Conservation (phyloP, 2,329 filamentous ascomycete species). For the Graphilbum sp. region DNA sequence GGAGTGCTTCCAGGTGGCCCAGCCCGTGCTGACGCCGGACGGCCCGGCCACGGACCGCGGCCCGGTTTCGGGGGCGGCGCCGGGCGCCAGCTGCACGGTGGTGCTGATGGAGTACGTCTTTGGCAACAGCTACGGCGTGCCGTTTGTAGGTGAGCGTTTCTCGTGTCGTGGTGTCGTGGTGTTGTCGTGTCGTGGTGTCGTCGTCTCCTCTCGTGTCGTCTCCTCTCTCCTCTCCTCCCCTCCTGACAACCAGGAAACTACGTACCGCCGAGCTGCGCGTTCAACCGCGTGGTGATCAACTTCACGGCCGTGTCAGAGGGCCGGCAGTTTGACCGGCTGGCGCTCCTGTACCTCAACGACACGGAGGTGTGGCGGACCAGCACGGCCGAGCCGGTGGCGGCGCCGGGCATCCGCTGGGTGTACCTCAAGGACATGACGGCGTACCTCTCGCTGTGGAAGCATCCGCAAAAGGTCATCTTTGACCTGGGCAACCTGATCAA, state of each 20-base stretch:
- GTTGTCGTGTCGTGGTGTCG: too few species aligned
- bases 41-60: slow-evolving; percentile 22
- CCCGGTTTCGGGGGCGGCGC: slow-evolving; percentile 5
- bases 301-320: slow-evolving; percentile 58
- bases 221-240: not conserved
- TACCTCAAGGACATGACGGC: slow-evolving; percentile 67
- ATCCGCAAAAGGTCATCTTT: slow-evolving; percentile 60
- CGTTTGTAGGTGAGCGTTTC: slow-evolving; percentile 46
- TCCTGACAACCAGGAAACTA: slow-evolving; percentile 31
- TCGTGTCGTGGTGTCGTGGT: too few species aligned
- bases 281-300: slow-evolving; percentile 61
- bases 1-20: slow-evolving; percentile 53
- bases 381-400: slow-evolving; percentile 56
- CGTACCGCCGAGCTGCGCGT: slow-evolving; percentile 48
- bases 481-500: slow-evolving; percentile 62
- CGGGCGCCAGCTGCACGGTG: slow-evolving; percentile 27
- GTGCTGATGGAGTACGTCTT: slow-evolving; percentile 58
- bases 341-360: slow-evolving; percentile 59
- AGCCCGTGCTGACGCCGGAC: slow-evolving; percentile 41
- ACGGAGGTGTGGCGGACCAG: slow-evolving; percentile 72
- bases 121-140: slow-evolving; percentile 54
- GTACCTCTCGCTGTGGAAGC: slow-evolving; percentile 51
- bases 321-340: slow-evolving; percentile 61
- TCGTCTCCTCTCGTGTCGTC: too few species aligned
- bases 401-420: slow-evolving; percentile 55